Conservation (phyloP, 371 early-diverging fungal genomes). For the Circinella minor region DNA sequence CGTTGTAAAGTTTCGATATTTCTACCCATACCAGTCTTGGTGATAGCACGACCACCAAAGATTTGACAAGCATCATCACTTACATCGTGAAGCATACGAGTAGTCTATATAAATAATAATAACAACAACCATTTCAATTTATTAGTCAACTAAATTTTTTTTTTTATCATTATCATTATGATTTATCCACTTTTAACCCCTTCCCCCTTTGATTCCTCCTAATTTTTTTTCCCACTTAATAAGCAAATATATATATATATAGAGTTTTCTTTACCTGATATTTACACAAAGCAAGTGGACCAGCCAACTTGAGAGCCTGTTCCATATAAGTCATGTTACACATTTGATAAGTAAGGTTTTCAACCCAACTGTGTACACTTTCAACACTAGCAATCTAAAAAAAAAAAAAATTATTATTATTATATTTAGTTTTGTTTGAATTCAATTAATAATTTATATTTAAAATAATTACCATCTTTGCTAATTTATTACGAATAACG, state of each 20-base stretch:
- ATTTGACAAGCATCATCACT: constrained; percentile 73
- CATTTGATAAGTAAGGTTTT: constrained; percentile 71
- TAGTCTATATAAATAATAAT: constrained; percentile 22
- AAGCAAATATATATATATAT: too few species aligned
- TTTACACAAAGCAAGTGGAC: constrained; percentile 71
- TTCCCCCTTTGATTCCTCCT: not conserved
- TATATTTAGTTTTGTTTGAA: too few species aligned
- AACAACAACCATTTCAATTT: too few species aligned
- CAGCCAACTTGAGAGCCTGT: constrained; percentile 67
- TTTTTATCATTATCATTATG: too few species aligned
- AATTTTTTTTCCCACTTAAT: too few species aligned
- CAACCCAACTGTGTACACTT: constrained; percentile 64
- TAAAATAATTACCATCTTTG: constrained; percentile 46
- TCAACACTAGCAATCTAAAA: constrained; percentile 59
- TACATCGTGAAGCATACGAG: constrained; percentile 62
- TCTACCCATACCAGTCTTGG: constrained; percentile 69
- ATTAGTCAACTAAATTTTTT: too few species aligned
- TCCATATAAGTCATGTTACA: constrained; percentile 65
- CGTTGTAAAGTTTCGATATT: constrained; percentile 59
- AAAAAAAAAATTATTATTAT: constrained; percentile 10
- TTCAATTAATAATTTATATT: too few species aligned
- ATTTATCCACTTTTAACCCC: too few species aligned
- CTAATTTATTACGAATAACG: constrained; percentile 68
- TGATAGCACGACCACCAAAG: constrained; percentile 73
- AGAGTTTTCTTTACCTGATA: constrained; percentile 30